Evolutionary conservation across 2,329 filamentous ascomycete species (phyloP).

Genomic region (Nannizzia gypsea): DNA sequence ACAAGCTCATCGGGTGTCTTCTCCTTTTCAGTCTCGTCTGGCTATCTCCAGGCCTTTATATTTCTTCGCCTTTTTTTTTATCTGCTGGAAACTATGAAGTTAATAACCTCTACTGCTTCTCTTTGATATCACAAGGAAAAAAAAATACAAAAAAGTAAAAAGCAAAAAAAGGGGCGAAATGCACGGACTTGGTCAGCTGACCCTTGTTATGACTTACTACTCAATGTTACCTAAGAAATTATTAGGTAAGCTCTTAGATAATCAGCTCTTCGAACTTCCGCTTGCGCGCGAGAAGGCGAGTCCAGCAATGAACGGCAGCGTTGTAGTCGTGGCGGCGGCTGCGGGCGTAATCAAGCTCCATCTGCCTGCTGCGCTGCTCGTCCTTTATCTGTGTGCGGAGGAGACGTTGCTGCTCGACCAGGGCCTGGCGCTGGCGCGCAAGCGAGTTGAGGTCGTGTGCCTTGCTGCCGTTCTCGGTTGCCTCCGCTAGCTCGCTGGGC

Average conservation of each 20-base stretch:
- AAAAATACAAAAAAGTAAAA: neutral
- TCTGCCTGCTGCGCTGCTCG: conserved; percentile 27
- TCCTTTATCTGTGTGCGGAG: conserved; percentile 29
- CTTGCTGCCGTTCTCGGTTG: conserved; percentile 17
- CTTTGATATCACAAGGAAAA: neutral
- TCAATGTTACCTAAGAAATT: neutral
- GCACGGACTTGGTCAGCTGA: conserved; percentile 1
- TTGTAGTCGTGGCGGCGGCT: conserved; percentile 51
- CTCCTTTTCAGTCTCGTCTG: neutral
- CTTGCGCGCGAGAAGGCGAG: conserved; percentile 56
- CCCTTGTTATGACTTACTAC: neutral
- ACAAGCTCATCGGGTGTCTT: neutral
- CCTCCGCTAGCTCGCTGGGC: conserved; percentile 13
- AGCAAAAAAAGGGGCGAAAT: neutral
- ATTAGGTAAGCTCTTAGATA: neutral
- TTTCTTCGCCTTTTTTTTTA: neutral
- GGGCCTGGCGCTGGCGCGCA: conserved; percentile 18
- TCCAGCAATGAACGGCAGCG: conserved; percentile 56
- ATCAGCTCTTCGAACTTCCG: conserved; percentile 40
- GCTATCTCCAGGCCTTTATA: neutral
- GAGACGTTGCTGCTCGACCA: conserved; percentile 23
- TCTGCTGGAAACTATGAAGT: neutral
- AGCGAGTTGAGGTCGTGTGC: conserved; percentile 22
- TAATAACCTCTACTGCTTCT: neutral
- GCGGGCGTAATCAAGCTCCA: conserved; percentile 32